These are phyloP conservation scores for Pseudoperonospora humuli DNA, from an alignment of 352 stramenopile species.

Conservation along the genomic window DNA sequence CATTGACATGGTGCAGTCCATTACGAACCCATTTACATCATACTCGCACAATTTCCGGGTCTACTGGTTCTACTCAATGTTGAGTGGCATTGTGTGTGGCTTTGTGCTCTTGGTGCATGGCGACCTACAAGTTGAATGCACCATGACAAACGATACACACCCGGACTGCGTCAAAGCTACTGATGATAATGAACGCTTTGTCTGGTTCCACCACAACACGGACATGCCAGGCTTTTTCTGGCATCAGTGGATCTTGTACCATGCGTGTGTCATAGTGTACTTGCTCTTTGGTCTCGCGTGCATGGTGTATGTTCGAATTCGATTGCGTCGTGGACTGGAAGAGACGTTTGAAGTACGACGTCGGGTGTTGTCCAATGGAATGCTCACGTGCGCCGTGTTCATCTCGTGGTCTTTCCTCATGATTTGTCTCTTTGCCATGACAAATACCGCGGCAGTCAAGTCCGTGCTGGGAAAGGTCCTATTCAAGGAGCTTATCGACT, in stretches of 20 bases:
- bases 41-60: slow-evolving; percentile 76
- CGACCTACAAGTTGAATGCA: slow-evolving; percentile 22
- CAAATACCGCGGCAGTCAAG: slow-evolving; percentile 40
- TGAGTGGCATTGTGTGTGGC: slow-evolving; percentile 63
- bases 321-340: slow-evolving; percentile 63
- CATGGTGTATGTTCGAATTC: slow-evolving; percentile 73
- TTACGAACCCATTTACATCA: slow-evolving; percentile 86
- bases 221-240: slow-evolving; percentile 71
- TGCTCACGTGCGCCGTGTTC: slow-evolving; percentile 77
- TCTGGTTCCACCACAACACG: slow-evolving; percentile 81
- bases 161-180: slow-evolving; percentile 18
- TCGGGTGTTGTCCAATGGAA: slow-evolving; percentile 64
- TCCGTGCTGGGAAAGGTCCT: slow-evolving; percentile 18
- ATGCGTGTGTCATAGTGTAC: slow-evolving; percentile 71
- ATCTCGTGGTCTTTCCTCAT: slow-evolving; percentile 77
- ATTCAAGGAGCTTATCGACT: slow-evolving; percentile 58
- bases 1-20: slow-evolving; percentile 84
- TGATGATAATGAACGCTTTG: slow-evolving; percentile 39
- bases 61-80: slow-evolving; percentile 79
- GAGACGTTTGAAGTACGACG: slow-evolving; percentile 82
- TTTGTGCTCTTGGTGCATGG: slow-evolving; percentile 58
- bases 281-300: slow-evolving; percentile 64
- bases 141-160: slow-evolving; percentile 11
- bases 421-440: slow-evolving; percentile 61
- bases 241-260: slow-evolving; percentile 79